A percentile compares a stretch with the other conserved stretches of the same genome.
Conservation (phyloP, 768 basidiomycete genomes). For the Psilocybe subaeruginosa region DNA sequence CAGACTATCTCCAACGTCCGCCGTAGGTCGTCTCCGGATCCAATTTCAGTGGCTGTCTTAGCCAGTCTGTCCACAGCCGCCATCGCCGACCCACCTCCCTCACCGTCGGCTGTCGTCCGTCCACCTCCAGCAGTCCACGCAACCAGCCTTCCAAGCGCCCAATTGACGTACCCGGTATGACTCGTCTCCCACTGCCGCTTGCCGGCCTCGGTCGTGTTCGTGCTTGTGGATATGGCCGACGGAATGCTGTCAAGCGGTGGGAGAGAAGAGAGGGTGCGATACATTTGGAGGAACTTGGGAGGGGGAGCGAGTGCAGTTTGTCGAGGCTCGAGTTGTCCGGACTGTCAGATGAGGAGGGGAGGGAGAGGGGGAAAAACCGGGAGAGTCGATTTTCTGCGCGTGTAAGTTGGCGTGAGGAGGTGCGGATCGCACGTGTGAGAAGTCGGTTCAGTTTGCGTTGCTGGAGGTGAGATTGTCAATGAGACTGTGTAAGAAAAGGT, state of each 20-base stretch:
- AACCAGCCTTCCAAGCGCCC: slow-evolving; percentile 68
- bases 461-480: slow-evolving; percentile 34
- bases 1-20: slow-evolving; percentile 26
- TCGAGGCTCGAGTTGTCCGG: slow-evolving; percentile 36
- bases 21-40: slow-evolving; percentile 29
- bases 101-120: neutral
- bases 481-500: neutral
- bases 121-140: slow-evolving; percentile 22
- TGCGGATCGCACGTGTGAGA: slow-evolving; percentile 54
- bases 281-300: slow-evolving; percentile 44
- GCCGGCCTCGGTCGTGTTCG: slow-evolving; percentile 53
- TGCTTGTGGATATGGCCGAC: slow-evolving; percentile 32
- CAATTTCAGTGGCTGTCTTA: slow-evolving; percentile 22
- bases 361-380: slow-evolving; percentile 41
- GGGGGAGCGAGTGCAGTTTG: slow-evolving; percentile 45
- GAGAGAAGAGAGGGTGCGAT: slow-evolving; percentile 49
- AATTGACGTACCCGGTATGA: slow-evolving; percentile 74
- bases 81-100: slow-evolving; percentile 13
- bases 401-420: slow-evolving; percentile 45
- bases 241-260: slow-evolving; percentile 44
- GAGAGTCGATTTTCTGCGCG: slow-evolving; percentile 51
- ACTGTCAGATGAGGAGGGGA: slow-evolving; percentile 7
- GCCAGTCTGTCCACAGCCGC: slow-evolving; percentile 19
- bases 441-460: slow-evolving; percentile 67
- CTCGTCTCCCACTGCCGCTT: slow-evolving; percentile 81